These are phyloP conservation scores for Monosporozyma siamensis DNA, from an alignment of 805 yeast genomes.

Conservation along the genomic window DNA sequence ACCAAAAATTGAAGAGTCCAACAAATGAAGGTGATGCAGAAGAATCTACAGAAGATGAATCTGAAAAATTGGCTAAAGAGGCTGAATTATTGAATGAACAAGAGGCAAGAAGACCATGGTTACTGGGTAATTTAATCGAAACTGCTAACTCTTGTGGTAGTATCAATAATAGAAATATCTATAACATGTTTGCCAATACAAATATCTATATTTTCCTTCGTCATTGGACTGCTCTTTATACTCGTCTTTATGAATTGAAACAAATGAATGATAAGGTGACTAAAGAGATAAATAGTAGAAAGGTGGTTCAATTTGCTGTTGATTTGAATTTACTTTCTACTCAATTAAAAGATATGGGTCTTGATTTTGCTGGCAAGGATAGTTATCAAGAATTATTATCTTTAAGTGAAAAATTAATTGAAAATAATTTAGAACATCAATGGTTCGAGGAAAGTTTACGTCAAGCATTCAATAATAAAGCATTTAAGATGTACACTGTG, in stretches of 20 bases:
- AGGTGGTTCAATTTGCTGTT: conserved; percentile 67
- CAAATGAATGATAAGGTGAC: conserved; percentile 57
- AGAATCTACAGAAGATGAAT: conserved; percentile 20
- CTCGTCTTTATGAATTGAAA: conserved; percentile 72
- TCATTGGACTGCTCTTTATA: conserved; percentile 70
- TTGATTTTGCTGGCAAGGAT: conserved; percentile 57
- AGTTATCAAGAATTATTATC: conserved; percentile 72
- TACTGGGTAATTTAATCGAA: conserved; percentile 27
- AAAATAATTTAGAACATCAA: conserved; percentile 86
- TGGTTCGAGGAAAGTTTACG: conserved; percentile 93
- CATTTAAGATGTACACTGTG: conserved; percentile 84
- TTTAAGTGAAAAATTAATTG: conserved; percentile 67
- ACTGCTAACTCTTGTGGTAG: conserved; percentile 25
- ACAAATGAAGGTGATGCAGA: conserved; percentile 6
- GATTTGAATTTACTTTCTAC: conserved; percentile 76
- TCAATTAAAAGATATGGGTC: conserved; percentile 73
- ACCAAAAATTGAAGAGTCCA: conserved; percentile 29
- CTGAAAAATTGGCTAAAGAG: conserved; percentile 15
- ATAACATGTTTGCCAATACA: conserved; percentile 79
- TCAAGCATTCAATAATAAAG: conserved; percentile 89
- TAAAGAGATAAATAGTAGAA: conserved; percentile 57
- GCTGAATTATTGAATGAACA: conserved; percentile 26
- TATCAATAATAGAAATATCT: conserved; percentile 40
- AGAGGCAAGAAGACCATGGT: conserved; percentile 29
- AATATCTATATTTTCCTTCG: conserved; percentile 86